Evolutionary conservation across 306 rosid genomes (phyloP), one percentile per base, ranked within the genome.

Genomic region (Lotus japonicus): DNA sequence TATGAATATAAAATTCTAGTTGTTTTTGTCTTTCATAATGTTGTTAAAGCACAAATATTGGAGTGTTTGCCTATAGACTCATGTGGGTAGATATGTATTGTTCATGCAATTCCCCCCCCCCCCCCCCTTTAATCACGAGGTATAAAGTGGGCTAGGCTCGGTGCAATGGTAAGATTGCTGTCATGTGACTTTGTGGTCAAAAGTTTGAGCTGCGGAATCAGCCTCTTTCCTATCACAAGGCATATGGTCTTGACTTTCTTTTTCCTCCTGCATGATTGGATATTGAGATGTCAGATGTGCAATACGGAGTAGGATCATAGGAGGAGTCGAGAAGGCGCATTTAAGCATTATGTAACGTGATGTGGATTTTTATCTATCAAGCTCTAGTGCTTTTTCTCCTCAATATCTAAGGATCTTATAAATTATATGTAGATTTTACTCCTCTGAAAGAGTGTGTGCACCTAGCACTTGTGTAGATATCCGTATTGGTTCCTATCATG

Each of bases 211-310:
- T n/a, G n/a, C n/a, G n/a, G n/a, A n/a, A n/a, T n/a, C n/a, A n/a
- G n/a, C n/a, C n/a, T n/a, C n/a, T n/a, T n/a, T n/a, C n/a, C n/a
- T n/a, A n/a, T n/a, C n/a, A n/a, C n/a, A n/a, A n/a, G n/a, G n/a
- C n/a, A n/a, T 57, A 33, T 28, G 19, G n/a, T 7, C 64, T 14
- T 70, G 17, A 70, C 10, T 35, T 16, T 23, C 2, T 61, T 19
- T 49, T 45, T 26, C 2, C 4, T 26, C 31, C 15, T 11, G 39
- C 55, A 23, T 50, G 63, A 61, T 61, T 38, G 11, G 49, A 60
- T 59, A 71, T 49, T 71, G 69, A 59, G 36, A 48, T 9, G 31
- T 71, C 61, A 59, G 36, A 48, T 9, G 31, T 17, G n/a, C 6
- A 18, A 13, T 36, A 11, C 23, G 17, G 41, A 58, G 9, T 58